Evolutionary conservation across 225 moss, liverwort and hornwort genomes (phyloP).

Genomic region (Lunularia cruciata): DNA sequence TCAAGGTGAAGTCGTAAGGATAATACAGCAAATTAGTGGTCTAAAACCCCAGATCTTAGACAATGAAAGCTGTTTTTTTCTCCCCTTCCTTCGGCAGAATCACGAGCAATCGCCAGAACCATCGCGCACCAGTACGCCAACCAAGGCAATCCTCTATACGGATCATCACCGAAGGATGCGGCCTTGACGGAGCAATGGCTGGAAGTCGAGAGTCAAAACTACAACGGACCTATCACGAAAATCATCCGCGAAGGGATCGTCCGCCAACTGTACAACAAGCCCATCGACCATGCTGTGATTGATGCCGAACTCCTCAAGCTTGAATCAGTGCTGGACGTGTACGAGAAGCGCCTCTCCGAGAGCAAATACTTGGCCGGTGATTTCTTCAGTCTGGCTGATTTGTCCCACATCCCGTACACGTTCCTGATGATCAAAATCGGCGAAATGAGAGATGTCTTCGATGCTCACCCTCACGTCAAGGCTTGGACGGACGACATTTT

Average conservation of each 20-base stretch:
- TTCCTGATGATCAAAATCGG: background rate
- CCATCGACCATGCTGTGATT: conserved; percentile 26
- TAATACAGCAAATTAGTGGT: too few species aligned
- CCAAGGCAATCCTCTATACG: conserved; percentile 7
- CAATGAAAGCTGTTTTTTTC: too few species aligned
- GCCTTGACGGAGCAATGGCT: conserved; percentile 20
- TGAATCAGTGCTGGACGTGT: conserved; percentile 45
- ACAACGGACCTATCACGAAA: conserved; percentile 8
- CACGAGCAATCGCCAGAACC: conserved; percentile 18
- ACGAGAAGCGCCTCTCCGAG: conserved; percentile 48
- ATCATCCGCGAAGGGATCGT: conserved; percentile 17
- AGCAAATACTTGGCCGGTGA: conserved; percentile 56
- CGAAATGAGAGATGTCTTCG: background rate
- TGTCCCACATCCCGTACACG: conserved; percentile 44
- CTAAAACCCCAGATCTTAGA: too few species aligned
- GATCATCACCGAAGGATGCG: background rate
- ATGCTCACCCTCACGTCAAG: conserved; percentile 27
- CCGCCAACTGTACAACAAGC: background rate
- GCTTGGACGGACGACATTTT: conserved; percentile 34
- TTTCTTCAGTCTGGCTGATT: conserved; percentile 57
- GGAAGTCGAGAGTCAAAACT: conserved; percentile 40
- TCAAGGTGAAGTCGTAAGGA: too few species aligned
- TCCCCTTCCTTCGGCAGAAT: too few species aligned
- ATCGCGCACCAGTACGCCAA: conserved; percentile 2
- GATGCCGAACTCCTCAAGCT: conserved; percentile 30